These are phyloP conservation scores for Sugiyamaella marilandica DNA, from an alignment of 805 yeast species.

Conservation along the genomic window DNA sequence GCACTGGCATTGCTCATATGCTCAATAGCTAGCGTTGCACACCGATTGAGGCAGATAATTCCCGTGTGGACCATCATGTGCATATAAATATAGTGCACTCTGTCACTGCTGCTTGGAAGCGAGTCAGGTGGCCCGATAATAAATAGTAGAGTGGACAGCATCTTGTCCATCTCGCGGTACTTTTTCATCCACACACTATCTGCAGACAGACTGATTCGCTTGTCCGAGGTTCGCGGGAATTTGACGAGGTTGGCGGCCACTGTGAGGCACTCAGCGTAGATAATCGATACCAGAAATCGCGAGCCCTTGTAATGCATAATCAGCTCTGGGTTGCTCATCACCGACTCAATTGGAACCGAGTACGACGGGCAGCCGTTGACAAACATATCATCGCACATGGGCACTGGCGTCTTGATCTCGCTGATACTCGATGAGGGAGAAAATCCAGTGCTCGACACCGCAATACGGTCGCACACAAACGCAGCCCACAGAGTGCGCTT, in stretches of 20 bases:
- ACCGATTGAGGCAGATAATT: background rate
- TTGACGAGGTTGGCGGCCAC: background rate
- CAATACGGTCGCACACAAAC: background rate
- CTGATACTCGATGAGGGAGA: background rate
- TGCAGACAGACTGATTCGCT: background rate
- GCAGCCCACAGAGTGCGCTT: conserved; percentile 1
- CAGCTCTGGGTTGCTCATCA: background rate
- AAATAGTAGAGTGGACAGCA: conserved; percentile 1
- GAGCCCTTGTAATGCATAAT: background rate
- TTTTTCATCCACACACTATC: conserved; percentile 1
- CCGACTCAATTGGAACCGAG: background rate
- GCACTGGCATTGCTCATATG: background rate
- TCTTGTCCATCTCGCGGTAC: conserved; percentile 2
- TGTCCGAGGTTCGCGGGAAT: background rate
- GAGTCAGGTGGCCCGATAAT: background rate
- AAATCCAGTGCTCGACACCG: background rate
- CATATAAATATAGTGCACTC: conserved; percentile 1
- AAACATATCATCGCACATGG: conserved; percentile 1
- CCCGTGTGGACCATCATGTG: conserved; percentile 2
- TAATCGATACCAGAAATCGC: background rate
- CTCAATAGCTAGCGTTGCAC: conserved; percentile 1
- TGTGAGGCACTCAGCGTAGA: conserved; percentile 1
- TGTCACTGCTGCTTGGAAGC: background rate
- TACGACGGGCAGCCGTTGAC: background rate
- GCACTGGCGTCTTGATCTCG: conserved; percentile 3